Conservation (phyloP, 345 rosid genomes). For the Microcos paniculata region DNA sequence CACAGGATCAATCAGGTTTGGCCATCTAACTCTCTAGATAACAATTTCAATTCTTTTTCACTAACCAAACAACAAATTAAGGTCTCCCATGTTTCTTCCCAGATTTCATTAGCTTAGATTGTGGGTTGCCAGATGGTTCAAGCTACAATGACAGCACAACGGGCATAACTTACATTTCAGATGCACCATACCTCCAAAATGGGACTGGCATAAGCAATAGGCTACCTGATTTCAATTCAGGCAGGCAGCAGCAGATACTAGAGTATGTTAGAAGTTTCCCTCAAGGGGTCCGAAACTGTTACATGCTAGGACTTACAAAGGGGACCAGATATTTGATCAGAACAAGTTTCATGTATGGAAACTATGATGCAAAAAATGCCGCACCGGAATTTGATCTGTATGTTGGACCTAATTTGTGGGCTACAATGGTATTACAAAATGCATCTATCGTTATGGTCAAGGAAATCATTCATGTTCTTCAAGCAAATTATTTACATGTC, state of each 20-base stretch:
- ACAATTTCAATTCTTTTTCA: background rate
- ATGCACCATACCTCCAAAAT: conserved; percentile 27
- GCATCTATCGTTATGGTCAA: background rate
- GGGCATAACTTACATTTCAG: conserved; percentile 32
- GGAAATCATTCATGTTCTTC: conserved; percentile 42
- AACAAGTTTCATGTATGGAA: conserved; percentile 49
- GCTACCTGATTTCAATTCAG: conserved; percentile 21
- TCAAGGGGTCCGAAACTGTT: conserved; percentile 38
- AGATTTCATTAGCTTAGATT: conserved; percentile 52
- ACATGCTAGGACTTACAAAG: conserved; percentile 19
- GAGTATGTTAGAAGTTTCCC: conserved; percentile 37
- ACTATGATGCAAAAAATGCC: conserved; percentile 39
- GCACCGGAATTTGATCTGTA: conserved; percentile 46
- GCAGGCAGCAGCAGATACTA: conserved; percentile 16
- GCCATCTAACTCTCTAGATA: background rate
- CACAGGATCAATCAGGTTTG: conserved; percentile 40
- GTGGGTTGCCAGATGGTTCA: conserved; percentile 30
- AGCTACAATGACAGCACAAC: conserved; percentile 31
- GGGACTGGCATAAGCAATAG: conserved; percentile 29
- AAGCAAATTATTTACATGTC: conserved; percentile 31
- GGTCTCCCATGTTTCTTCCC: background rate
- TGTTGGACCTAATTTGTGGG: conserved; percentile 49
- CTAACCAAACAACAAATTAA: background rate
- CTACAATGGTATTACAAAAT: conserved; percentile 16
- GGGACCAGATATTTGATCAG: conserved; percentile 45